Evolutionary conservation across 2,329 filamentous ascomycete genomes (phyloP).

Genomic region (Hypoxylon sp.): DNA sequence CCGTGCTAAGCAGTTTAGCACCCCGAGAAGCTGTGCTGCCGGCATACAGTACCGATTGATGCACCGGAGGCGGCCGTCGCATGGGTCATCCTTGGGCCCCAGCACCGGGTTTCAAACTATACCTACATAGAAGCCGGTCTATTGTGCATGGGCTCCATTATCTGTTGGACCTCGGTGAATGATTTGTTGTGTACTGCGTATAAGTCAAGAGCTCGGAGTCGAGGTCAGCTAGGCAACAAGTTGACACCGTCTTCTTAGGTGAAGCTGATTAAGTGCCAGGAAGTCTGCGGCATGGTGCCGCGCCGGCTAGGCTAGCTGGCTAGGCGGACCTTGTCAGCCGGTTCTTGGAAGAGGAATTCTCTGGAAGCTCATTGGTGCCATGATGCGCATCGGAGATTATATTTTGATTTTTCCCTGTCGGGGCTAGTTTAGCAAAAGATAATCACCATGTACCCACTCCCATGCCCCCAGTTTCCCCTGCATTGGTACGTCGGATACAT

Average conservation of each 20-base stretch:
- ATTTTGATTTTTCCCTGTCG: slow-evolving; percentile 25
- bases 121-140: background rate
- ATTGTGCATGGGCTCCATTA: background rate
- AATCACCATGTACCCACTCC: slow-evolving; percentile 30
- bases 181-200: no score
- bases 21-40: slow-evolving; percentile 15
- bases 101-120: background rate
- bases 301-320: slow-evolving; percentile 10
- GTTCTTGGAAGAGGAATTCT: slow-evolving; percentile 17
- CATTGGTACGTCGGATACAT: slow-evolving; percentile 22
- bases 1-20: slow-evolving; percentile 20
- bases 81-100: slow-evolving; percentile 28
- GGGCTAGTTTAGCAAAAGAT: slow-evolving; percentile 15
- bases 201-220: slow-evolving; percentile 2
- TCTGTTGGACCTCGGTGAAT: background rate
- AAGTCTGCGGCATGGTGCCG: slow-evolving; percentile 18
- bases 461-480: no score
- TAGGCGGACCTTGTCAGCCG: slow-evolving; percentile 23
- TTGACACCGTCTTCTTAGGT: slow-evolving; percentile 11
- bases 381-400: slow-evolving; percentile 38
- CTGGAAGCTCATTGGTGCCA: slow-evolving; percentile 38
- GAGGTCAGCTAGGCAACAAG: background rate
- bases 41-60: slow-evolving; percentile 18
- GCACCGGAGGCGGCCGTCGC: slow-evolving; percentile 5
- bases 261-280: slow-evolving; percentile 16